Evolutionary conservation across 805 yeast genomes (phyloP).

Genomic region (Priceomyces melissophilus): DNA sequence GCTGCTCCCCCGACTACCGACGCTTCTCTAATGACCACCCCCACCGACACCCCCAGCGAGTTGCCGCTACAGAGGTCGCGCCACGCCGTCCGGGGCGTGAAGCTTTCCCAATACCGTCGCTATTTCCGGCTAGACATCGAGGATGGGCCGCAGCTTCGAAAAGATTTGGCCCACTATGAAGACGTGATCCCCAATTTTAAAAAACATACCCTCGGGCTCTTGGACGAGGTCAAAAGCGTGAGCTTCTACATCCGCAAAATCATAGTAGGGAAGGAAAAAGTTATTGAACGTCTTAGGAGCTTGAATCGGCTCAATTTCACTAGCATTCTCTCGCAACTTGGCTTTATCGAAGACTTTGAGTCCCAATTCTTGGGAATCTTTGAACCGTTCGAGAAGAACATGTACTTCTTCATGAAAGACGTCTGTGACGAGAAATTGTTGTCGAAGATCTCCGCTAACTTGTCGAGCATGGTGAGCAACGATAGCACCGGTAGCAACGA

Average conservation of each 20-base stretch:
- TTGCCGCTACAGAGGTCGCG: neutral
- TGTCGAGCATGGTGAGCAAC: slow-evolving; percentile 5
- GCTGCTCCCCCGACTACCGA: neutral
- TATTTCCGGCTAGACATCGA: slow-evolving; percentile 34
- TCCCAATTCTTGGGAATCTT: slow-evolving; percentile 21
- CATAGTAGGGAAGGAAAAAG: slow-evolving; percentile 11
- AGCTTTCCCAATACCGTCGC: slow-evolving; percentile 19
- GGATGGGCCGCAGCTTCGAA: slow-evolving; percentile 44
- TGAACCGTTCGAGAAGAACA: slow-evolving; percentile 30
- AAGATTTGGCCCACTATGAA: slow-evolving; percentile 29
- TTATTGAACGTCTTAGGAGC: slow-evolving; percentile 21
- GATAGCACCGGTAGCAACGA: slow-evolving; percentile 20
- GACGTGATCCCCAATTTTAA: slow-evolving; percentile 24
- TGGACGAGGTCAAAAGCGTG: slow-evolving; percentile 29
- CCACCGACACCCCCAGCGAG: neutral
- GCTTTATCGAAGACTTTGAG: slow-evolving; percentile 24
- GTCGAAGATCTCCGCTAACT: slow-evolving; percentile 20
- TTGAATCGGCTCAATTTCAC: slow-evolving; percentile 23
- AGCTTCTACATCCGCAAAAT: slow-evolving; percentile 26
- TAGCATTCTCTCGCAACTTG: slow-evolving; percentile 19
- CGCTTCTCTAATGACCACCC: neutral
- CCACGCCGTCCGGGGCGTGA: slow-evolving; percentile 1
- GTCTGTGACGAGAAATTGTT: slow-evolving; percentile 27
- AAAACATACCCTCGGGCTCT: slow-evolving; percentile 18
- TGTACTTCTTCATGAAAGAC: slow-evolving; percentile 23